phyloP scores from a whole-genome alignment of 768 basidiomycete species.

The Kwoniella dendrophila region DNA sequence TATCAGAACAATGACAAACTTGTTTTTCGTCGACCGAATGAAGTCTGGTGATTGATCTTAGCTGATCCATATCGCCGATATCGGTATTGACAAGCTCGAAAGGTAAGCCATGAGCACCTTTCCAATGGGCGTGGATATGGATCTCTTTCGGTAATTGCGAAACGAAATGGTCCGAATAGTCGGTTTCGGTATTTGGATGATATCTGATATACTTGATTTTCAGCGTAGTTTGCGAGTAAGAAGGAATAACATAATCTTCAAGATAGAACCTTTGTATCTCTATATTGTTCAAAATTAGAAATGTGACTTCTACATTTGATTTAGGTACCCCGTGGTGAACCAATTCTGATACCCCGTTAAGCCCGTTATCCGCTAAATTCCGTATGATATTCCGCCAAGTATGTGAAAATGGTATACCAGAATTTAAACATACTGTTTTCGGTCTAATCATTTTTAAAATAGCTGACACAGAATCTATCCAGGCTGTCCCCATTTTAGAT shows the following conservation, averaged over 20 bases:
- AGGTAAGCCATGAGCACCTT: neutral
- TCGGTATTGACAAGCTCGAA: neutral
- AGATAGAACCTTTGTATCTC: constrained; percentile 3
- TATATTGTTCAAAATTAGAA: neutral
- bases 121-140: neutral
- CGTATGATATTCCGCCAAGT: neutral
- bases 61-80: neutral
- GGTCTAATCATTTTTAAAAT: neutral
- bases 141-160: neutral
- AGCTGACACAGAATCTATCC: neutral
- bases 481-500: neutral
- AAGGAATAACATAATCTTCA: constrained; percentile 9
- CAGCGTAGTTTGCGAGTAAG: neutral
- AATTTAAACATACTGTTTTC: neutral
- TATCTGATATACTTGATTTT: neutral
- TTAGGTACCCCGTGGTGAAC: constrained; percentile 2
- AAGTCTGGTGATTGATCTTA: neutral
- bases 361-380: neutral
- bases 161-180: no score
- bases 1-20: neutral
- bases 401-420: neutral
- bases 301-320: neutral
- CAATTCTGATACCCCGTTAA: neutral
- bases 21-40: neutral
- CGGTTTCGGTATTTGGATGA: no score